Base-by-base conservation (phyloP, 2,329 filamentous ascomycete genomes). In the Pseudocercospora crystallina region DNA sequence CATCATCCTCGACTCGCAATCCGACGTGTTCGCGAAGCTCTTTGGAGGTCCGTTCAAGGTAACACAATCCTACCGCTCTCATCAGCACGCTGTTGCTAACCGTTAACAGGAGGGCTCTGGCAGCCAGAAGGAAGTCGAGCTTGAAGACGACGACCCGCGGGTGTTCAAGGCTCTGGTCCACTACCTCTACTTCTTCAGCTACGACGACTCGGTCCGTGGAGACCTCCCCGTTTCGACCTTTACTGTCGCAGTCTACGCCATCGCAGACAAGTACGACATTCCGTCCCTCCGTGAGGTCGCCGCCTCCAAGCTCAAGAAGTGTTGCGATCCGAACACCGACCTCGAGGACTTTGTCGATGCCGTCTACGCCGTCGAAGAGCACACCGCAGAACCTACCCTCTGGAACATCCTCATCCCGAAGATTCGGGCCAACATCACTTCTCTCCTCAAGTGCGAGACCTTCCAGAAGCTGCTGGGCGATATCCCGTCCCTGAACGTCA, bases 1-100 rank as follows among this genome's bases (percentile, higher is more conserved):
- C 52, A 64, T 65, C 13, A 64, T 74, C 39, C 64, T 76, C 41
- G 70, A 69, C 56, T 68, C 70, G 15, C 67, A 72, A 37, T 73
- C 71, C 2, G 59, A 61, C 7, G 73, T 73, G 59, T 75, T 76
- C 56, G 67, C 69, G 36, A 72, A 70, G 34, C 67, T 71, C 30
- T 70, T 70, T 54, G 38, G 30, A 7, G 56, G 60, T 14, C 20
- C 37, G 2, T 63, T 61, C 56, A 56, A 49, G 44, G 60, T 61
- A 35, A 8, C 17, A 11, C 29, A 30, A 11, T 26, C 37, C 49
- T 20, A 32, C 26, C 17, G 29, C 39, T 41, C 20, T 39, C 20
- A 20, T 43, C 20, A 26, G 20, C 4, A 7, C 20, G 20, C 20
- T 7, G 7, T 26, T 26, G 20, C 10, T 45, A 11, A 48, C 17